Percentiles rank a stretch among this genome's conserved stretches.
These are phyloP conservation scores for Botrytis fragariae DNA, from an alignment of 2,329 filamentous ascomycete genomes.

Conservation along the genomic window DNA sequence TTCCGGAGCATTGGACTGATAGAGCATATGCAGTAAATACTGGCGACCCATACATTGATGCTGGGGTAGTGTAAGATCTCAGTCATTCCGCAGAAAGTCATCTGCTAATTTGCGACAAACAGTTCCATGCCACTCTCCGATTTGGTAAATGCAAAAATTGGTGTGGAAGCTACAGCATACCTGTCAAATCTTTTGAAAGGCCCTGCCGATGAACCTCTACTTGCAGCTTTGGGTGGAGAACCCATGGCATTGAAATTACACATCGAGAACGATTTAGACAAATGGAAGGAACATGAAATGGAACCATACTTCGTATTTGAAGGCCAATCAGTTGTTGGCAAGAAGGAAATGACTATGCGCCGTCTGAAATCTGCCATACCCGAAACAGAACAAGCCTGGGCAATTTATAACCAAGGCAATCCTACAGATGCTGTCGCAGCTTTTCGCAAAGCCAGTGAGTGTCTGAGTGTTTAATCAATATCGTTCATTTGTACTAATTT, in stretches of 20 bases:
- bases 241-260: conserved; percentile 74
- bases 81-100: neutral
- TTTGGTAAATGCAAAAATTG: conserved; percentile 72
- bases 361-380: conserved; percentile 63
- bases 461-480: neutral
- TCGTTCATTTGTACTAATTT: conserved; percentile 34
- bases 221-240: conserved; percentile 84
- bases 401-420: conserved; percentile 76
- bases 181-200: conserved; percentile 74
- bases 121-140: conserved; percentile 58
- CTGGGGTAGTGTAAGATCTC: conserved; percentile 3
- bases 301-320: conserved; percentile 90
- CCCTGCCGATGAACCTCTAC: conserved; percentile 75
- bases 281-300: conserved; percentile 67
- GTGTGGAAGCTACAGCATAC: conserved; percentile 88
- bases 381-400: conserved; percentile 79
- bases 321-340: conserved; percentile 75
- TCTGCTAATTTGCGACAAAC: conserved; percentile 8
- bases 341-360: conserved; percentile 66
- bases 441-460: conserved; percentile 79
- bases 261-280: conserved; percentile 73
- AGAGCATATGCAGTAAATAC: conserved; percentile 5
- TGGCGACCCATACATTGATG: conserved; percentile 13
- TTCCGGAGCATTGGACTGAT: neutral
- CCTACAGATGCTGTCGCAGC: conserved; percentile 77